Evolutionary conservation across 306 rosid species (phyloP).

Genomic region (Hippophae gyantsensis): DNA sequence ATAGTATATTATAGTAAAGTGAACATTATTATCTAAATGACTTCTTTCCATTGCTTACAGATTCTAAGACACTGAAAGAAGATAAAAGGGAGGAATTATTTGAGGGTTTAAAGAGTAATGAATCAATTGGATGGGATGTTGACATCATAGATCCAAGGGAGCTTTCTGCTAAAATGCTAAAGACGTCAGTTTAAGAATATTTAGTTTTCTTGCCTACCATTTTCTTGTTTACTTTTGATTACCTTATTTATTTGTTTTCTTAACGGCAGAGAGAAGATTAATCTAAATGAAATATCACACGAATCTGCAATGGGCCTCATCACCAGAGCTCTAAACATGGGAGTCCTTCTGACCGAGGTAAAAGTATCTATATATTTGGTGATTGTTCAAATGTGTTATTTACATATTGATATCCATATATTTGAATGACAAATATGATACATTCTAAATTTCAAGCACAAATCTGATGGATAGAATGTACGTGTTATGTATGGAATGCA

Average conservation of each 20-base stretch:
- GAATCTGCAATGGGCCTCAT: constrained; percentile 81
- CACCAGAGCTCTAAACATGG: constrained; percentile 51
- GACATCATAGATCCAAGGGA: constrained; percentile 78
- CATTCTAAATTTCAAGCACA: neutral
- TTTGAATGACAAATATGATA: neutral
- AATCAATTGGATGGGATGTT: constrained; percentile 82
- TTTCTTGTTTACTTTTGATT: constrained; percentile 3
- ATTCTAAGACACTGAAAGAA: constrained; percentile 88
- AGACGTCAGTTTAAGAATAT: constrained; percentile 29
- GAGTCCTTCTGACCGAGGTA: constrained; percentile 91
- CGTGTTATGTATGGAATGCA: too few relatives aligned
- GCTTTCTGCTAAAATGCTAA: constrained; percentile 81
- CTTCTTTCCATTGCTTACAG: constrained; percentile 21
- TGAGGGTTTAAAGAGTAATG: constrained; percentile 49
- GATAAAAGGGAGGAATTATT: constrained; percentile 91
- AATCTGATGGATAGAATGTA: neutral
- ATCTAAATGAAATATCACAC: constrained; percentile 84
- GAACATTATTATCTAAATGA: too few relatives aligned
- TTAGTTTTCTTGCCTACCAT: neutral
- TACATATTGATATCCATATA: neutral
- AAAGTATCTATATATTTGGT: constrained; percentile 4
- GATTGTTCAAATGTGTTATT: constrained; percentile 1
- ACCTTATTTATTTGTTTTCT: constrained; percentile 7
- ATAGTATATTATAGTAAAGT: too few relatives aligned
- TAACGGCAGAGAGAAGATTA: constrained; percentile 60